Conservation (phyloP, 2,329 filamentous ascomycete species). For the Dothideomycetidae sp. region DNA sequence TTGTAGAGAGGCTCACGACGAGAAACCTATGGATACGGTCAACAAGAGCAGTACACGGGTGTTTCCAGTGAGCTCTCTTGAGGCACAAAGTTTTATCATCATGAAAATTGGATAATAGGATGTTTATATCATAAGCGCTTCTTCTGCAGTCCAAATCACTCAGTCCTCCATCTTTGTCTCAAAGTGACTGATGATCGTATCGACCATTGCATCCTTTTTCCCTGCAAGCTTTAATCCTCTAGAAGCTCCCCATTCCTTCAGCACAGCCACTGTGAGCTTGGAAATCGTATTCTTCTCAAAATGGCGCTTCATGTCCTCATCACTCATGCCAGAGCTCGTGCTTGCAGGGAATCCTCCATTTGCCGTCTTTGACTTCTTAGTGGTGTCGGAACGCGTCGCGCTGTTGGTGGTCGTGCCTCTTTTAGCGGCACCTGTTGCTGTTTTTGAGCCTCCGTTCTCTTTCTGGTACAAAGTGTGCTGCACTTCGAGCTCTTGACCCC, state of each 20-base stretch:
- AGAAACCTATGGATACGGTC: too few species aligned
- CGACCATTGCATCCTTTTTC: slow-evolving; percentile 24
- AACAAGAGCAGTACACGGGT: too few species aligned
- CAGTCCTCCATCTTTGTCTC: slow-evolving; percentile 24
- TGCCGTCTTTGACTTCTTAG: slow-evolving; percentile 33
- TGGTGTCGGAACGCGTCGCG: neutral
- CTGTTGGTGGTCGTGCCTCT: slow-evolving; percentile 10
- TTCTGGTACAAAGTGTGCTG: slow-evolving; percentile 35
- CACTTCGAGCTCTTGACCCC: slow-evolving; percentile 54
- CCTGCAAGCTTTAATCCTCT: slow-evolving; percentile 16
- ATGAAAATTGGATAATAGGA: too few species aligned
- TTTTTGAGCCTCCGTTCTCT: slow-evolving; percentile 22
- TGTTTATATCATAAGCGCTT: too few species aligned
- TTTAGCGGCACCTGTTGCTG: slow-evolving; percentile 24
- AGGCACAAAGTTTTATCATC: too few species aligned
- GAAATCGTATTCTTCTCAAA: slow-evolving; percentile 31
- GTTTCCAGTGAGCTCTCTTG: too few species aligned
- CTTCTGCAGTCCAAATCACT: slow-evolving; percentile 8
- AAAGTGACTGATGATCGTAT: slow-evolving; percentile 22
- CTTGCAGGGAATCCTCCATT: slow-evolving; percentile 12
- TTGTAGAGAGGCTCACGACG: too few species aligned
- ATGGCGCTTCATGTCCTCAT: slow-evolving; percentile 30
- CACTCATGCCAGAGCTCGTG: slow-evolving; percentile 24
- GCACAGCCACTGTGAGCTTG: slow-evolving; percentile 24
- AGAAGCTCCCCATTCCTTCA: slow-evolving; percentile 20